Conservation (phyloP, 2,329 filamentous ascomycete species). For the Hirsutella minnesotensis region DNA sequence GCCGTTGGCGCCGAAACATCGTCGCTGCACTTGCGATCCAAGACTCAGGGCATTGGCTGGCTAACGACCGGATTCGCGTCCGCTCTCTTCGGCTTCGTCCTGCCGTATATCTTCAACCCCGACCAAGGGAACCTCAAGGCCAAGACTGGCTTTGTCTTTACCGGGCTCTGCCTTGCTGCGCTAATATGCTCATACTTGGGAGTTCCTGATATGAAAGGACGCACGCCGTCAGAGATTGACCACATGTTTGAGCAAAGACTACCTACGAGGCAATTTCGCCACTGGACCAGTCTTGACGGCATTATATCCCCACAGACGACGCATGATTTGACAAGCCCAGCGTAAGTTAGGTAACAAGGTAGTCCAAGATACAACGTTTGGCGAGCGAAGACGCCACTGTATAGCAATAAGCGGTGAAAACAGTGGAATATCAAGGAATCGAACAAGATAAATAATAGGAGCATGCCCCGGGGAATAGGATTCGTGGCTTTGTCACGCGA, state of each 20-base stretch:
- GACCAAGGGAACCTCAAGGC: conserved; percentile 23
- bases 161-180: conserved; percentile 21
- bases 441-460: too few relatives aligned
- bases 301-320: not conserved
- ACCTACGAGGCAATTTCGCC: conserved; percentile 14
- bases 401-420: too few relatives aligned
- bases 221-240: conserved; percentile 36
- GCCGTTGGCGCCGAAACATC: conserved; percentile 30
- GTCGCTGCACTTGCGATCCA: conserved; percentile 28
- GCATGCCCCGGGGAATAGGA: too few relatives aligned
- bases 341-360: not conserved
- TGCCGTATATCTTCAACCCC: conserved; percentile 32
- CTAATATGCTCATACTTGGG: conserved; percentile 27
- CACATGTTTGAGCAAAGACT: conserved; percentile 19
- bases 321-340: not conserved
- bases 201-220: conserved; percentile 41
- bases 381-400: too few relatives aligned
- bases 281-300: not conserved
- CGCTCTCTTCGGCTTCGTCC: conserved; percentile 29
- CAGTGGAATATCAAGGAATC: too few relatives aligned
- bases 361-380: too few relatives aligned
- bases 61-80: conserved; percentile 25
- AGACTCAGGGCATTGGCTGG: conserved; percentile 31
- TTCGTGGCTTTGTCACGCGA: too few relatives aligned
- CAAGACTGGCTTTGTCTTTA: conserved; percentile 28